Percentiles rank a stretch among this genome's conserved stretches.
phyloP scores from a whole-genome alignment of 2,329 filamentous ascomycete species.

The Pochonia chlamydosporia region DNA sequence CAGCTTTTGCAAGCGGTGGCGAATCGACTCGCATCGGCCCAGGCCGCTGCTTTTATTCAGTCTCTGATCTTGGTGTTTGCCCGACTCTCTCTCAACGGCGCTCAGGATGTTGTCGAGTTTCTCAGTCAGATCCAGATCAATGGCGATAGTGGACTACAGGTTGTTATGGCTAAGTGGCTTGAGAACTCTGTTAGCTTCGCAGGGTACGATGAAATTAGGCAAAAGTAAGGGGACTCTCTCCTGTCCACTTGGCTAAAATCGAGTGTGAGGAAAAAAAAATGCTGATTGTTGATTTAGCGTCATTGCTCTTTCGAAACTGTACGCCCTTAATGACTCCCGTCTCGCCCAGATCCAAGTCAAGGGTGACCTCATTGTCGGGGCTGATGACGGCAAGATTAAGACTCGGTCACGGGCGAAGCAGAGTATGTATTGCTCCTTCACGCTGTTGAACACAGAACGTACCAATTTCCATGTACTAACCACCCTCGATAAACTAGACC shows the following conservation, averaged over 20 bases:
- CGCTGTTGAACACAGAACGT: not conserved
- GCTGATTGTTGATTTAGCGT: constrained; percentile 50
- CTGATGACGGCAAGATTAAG: constrained; percentile 75
- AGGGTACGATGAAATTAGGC: constrained; percentile 95
- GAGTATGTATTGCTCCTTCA: constrained; percentile 45
- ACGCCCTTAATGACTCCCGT: constrained; percentile 77
- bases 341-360: constrained; percentile 77
- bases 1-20: constrained; percentile 88
- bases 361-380: constrained; percentile 80
- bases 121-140: constrained; percentile 77
- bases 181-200: constrained; percentile 96
- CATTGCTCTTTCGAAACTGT: constrained; percentile 87
- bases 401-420: constrained; percentile 84
- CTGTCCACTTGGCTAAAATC: not conserved
- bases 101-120: constrained; percentile 88
- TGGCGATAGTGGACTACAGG: constrained; percentile 74
- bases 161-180: constrained; percentile 91
- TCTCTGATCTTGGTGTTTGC: constrained; percentile 94
- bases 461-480: constrained; percentile 4
- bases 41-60: constrained; percentile 87
- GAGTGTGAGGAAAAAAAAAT: not conserved
- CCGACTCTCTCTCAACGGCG: constrained; percentile 75
- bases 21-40: constrained; percentile 72
- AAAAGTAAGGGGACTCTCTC: constrained; percentile 63
- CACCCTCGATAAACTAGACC: constrained; percentile 45